Evolutionary conservation across 495 filamentous ascomycete species (phyloP).

Genomic region (Hypoxylon fragiforme): DNA sequence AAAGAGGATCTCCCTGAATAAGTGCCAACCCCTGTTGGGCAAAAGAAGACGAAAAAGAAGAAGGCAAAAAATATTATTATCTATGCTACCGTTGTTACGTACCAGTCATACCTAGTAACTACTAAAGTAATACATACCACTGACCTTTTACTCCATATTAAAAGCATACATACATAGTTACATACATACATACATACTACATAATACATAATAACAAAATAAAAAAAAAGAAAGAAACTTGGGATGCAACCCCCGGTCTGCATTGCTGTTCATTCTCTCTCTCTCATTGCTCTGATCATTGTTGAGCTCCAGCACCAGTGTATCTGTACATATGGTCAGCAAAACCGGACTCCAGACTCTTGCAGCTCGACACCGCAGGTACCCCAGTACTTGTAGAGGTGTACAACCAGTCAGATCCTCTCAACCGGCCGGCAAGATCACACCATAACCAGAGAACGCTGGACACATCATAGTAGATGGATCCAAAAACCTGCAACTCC

Average conservation of each 20-base stretch:
- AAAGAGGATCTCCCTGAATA: conserved; percentile 36
- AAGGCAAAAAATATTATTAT: too few species aligned
- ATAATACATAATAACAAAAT: not conserved
- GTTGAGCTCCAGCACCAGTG: conserved; percentile 16
- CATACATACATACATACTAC: not conserved
- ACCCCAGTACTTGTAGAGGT: conserved; percentile 30
- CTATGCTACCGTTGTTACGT: too few species aligned
- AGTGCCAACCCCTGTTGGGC: conserved; percentile 18
- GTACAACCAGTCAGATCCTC: conserved; percentile 28
- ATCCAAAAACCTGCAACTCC: conserved; percentile 23
- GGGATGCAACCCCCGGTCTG: conserved; percentile 24
- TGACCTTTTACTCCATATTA: too few species aligned
- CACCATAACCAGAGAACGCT: conserved; percentile 33
- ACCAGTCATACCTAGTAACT: too few species aligned
- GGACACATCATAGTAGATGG: conserved; percentile 35
- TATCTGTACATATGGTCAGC: conserved; percentile 15
- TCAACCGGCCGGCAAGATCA: conserved; percentile 27
- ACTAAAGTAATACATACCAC: too few species aligned
- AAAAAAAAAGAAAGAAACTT: conserved; percentile 22
- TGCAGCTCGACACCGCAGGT: conserved; percentile 30
- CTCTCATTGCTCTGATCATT: conserved; percentile 4
- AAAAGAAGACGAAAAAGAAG: conserved; percentile 9
- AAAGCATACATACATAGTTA: not conserved
- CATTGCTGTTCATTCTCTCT: conserved; percentile 31
- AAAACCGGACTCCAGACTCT: conserved; percentile 14